Conservation (phyloP, 305 asterid genomes). For the Petunia hybrid region DNA sequence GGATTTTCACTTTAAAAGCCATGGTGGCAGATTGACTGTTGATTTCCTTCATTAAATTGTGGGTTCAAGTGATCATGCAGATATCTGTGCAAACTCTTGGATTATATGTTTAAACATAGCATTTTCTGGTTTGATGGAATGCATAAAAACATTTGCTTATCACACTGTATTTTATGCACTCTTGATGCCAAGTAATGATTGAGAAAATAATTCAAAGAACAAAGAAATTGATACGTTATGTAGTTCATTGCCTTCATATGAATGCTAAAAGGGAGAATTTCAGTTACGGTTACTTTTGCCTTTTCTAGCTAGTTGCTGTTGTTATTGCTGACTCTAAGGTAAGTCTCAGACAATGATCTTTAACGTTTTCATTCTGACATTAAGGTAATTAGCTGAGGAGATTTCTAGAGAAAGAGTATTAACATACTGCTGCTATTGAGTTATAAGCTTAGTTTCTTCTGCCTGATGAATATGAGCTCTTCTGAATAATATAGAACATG, state of each 20-base stretch:
- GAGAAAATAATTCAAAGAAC: not conserved
- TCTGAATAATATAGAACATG: constrained; percentile 10
- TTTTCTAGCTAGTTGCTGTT: not conserved
- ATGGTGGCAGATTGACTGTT: not conserved
- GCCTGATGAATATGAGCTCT: constrained; percentile 17
- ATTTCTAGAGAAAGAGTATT: not conserved
- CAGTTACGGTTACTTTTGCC: not conserved
- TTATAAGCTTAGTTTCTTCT: constrained; percentile 1
- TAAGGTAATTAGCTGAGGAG: not conserved
- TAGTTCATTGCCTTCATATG: constrained; percentile 15
- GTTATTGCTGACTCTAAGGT: not conserved
- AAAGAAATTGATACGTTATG: not conserved
- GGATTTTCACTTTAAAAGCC: not conserved
- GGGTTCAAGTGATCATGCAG: not conserved
- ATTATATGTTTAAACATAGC: not conserved
- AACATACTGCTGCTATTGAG: constrained; percentile 15
- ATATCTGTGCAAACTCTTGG: constrained; percentile 18
- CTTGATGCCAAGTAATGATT: constrained; percentile 14
- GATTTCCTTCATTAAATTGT: constrained; percentile 6
- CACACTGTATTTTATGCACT: not conserved
- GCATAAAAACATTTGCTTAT: constrained; percentile 6
- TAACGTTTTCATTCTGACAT: not conserved
- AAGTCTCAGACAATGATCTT: not conserved
- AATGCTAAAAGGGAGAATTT: not conserved
- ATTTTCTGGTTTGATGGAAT: constrained; percentile 16